Evolutionary conservation across 2,329 filamentous ascomycete species (phyloP).

Genomic region (Monilinia polystroma): DNA sequence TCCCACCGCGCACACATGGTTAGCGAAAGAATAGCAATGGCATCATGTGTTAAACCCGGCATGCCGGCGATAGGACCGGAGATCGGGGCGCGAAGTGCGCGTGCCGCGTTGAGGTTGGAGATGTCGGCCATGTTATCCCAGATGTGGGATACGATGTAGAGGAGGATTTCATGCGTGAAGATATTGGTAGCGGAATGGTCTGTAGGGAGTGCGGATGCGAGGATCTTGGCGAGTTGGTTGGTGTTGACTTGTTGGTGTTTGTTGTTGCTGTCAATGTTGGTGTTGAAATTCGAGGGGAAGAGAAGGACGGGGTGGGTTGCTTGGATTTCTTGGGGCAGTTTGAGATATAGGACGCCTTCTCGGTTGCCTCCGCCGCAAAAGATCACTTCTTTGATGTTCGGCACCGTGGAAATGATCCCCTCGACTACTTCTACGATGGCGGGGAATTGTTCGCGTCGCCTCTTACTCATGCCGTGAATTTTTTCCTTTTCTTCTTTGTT

Average conservation of each 20-base stretch:
- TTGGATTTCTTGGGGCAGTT: slow-evolving; percentile 58
- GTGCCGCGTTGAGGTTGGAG: slow-evolving; percentile 58
- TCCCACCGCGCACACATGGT: slow-evolving; percentile 74
- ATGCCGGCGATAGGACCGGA: slow-evolving; percentile 61
- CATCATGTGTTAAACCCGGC: slow-evolving; percentile 72
- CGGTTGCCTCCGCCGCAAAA: slow-evolving; percentile 88
- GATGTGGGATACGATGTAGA: slow-evolving; percentile 50
- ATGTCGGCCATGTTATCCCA: slow-evolving; percentile 54
- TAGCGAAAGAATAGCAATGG: slow-evolving; percentile 69
- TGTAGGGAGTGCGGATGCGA: slow-evolving; percentile 28
- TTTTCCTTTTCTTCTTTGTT: slow-evolving; percentile 54
- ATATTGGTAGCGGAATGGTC: slow-evolving; percentile 38
- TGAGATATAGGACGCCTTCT: slow-evolving; percentile 77
- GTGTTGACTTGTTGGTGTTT: slow-evolving; percentile 44
- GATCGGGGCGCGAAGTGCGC: slow-evolving; percentile 70
- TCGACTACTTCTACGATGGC: slow-evolving; percentile 81
- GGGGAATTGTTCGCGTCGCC: slow-evolving; percentile 77
- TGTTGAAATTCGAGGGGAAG: slow-evolving; percentile 32
- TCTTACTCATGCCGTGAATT: slow-evolving; percentile 76
- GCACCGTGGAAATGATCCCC: slow-evolving; percentile 67
- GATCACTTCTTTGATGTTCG: slow-evolving; percentile 68
- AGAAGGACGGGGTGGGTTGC: slow-evolving; percentile 62
- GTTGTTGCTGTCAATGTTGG: slow-evolving; percentile 27
- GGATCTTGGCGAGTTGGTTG: slow-evolving; percentile 29
- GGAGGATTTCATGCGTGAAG: slow-evolving; percentile 46